These are phyloP conservation scores for Alternaria longipes DNA, from an alignment of 2,329 filamentous ascomycete species.

Conservation along the genomic window DNA sequence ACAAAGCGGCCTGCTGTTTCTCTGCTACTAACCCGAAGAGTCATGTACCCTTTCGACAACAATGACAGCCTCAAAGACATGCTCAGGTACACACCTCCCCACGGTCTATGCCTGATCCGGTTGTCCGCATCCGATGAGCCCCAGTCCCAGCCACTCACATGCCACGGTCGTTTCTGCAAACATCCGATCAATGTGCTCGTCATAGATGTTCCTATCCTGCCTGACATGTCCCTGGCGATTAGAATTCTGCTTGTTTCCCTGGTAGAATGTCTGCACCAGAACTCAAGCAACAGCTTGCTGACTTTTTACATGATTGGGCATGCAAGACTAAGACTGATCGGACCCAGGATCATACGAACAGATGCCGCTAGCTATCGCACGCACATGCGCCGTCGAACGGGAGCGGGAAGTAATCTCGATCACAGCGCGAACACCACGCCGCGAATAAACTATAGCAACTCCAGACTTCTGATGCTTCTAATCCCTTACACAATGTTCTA, in stretches of 20 bases:
- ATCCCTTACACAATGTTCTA: not conserved
- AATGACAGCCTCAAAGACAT: not conserved
- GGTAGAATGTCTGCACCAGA: not conserved
- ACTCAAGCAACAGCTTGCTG: not conserved
- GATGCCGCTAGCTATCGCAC: slow-evolving; percentile 37
- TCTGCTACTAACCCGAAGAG: not conserved
- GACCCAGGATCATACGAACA: slow-evolving; percentile 39
- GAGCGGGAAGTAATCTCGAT: slow-evolving; percentile 42
- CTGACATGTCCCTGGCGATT: not conserved
- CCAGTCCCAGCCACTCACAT: slow-evolving; percentile 20
- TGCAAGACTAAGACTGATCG: slow-evolving; percentile 32
- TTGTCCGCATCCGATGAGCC: slow-evolving; percentile 21
- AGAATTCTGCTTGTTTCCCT: not conserved
- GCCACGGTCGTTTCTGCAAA: slow-evolving; percentile 6
- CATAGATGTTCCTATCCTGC: slow-evolving; percentile 9
- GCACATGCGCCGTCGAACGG: slow-evolving; percentile 40
- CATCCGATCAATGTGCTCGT: slow-evolving; percentile 17
- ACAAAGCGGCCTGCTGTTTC: slow-evolving; percentile 10
- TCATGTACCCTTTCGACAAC: not conserved
- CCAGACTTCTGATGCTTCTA: not conserved
- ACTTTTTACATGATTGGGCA: slow-evolving; percentile 12
- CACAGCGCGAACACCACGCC: slow-evolving; percentile 27
- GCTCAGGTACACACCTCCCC: not conserved
- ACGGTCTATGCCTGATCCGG: slow-evolving; percentile 14
- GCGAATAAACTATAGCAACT: slow-evolving; percentile 18